Evolutionary conservation across 768 basidiomycete species (phyloP), one percentile per base, ranked within the genome.

Genomic region (Termitomyces sp.): DNA sequence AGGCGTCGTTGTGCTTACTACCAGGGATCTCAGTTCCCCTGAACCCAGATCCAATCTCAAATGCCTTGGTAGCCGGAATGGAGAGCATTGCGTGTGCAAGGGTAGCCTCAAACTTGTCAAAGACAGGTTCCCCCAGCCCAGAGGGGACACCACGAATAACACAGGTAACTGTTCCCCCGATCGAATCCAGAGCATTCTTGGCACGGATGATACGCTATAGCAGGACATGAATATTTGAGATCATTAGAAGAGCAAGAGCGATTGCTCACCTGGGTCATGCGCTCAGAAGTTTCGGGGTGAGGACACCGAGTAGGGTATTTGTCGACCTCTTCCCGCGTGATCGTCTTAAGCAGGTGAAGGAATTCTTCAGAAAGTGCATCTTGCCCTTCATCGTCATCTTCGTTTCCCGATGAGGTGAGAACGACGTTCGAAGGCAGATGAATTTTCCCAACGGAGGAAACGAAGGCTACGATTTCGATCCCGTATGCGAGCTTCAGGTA

Each of bases 11-110:
- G 77, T 99, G 97, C 69, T 83, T 83, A 74, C 88, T 91, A 42
- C 97, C 97, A 6, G 93, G 91, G 49, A 98, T 87, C 75, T 96
- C 90, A 5, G 95, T 94, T 7, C 97, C 97, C 65, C 86, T 83
- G 83, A 99, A 97, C 31, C 97, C 97, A 36, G 94, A 96, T 45
- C 97, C 97, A 65, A 98, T 88, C 77, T 99, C 97, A 74, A 99
- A 98, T 6, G 87, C 94, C 71, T 99, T 99, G 58, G 97, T 98
- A 17, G 97, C 96, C 32, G 97, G 97, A 70, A 99, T 97, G 58
- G 95, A 97, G 56, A 99, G 84, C 96, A 99, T 98, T 8, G 97
- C 97, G 72, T 98, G 97, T 12, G 85, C 96, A 62, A 99, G 87
- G 64, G 85, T 85, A 20, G 97, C 97, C 75, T 97, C 96, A 73